phyloP scores from a whole-genome alignment of 2,329 filamentous ascomycete genomes.

The Verticillium zaregamsianum region DNA sequence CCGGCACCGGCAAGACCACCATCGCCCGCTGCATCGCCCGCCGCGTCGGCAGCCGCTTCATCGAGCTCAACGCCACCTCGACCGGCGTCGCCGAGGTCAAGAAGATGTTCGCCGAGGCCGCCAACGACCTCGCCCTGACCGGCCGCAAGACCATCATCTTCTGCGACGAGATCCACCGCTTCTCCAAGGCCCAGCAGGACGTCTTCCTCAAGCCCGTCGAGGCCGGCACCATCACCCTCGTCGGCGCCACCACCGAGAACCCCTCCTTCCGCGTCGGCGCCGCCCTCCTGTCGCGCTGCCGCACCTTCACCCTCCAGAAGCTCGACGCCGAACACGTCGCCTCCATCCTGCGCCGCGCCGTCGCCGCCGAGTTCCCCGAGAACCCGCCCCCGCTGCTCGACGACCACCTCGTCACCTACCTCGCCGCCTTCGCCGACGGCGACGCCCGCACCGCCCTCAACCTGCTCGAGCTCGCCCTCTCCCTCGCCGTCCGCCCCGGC shows the following conservation, averaged over 20 bases:
- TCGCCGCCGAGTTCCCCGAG: conserved; percentile 52
- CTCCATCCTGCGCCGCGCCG: conserved; percentile 71
- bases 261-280: conserved; percentile 90
- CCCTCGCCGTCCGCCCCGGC: conserved; percentile 57
- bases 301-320: conserved; percentile 81
- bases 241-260: conserved; percentile 96
- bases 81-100: conserved; percentile 88
- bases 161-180: conserved; percentile 94
- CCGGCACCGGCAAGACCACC: conserved; percentile 82
- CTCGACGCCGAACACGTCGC: conserved; percentile 69
- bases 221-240: conserved; percentile 81
- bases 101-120: conserved; percentile 82
- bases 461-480: conserved; percentile 83
- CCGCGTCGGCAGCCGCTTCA: conserved; percentile 77
- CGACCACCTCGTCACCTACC: conserved; percentile 71
- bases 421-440: conserved; percentile 83
- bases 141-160: conserved; percentile 94
- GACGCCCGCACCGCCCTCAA: conserved; percentile 93
- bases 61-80: conserved; percentile 93
- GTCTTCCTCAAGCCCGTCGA: conserved; percentile 93
- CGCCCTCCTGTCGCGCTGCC: conserved; percentile 81
- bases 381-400: conserved; percentile 60
- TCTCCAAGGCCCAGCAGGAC: conserved; percentile 89
- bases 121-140: conserved; percentile 72
- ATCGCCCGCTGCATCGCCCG: conserved; percentile 88